Conservation (phyloP, 1,284 basidiomycete genomes). For the Fomitopsis betulina region DNA sequence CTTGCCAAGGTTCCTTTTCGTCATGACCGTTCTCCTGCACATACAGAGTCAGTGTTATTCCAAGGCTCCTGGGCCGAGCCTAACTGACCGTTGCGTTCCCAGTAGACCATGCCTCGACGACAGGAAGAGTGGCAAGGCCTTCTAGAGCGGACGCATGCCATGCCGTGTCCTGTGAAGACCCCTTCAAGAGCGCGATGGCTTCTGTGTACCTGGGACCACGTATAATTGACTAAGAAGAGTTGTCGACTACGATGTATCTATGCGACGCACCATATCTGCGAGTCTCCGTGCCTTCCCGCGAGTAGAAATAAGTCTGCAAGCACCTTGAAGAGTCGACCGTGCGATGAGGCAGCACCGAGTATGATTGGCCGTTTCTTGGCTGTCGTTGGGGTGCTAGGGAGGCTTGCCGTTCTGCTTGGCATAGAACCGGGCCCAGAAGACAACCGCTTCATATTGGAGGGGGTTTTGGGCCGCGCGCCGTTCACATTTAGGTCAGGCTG, state of each 20-base stretch:
- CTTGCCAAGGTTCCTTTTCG: constrained; percentile 62
- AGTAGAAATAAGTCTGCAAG: constrained; percentile 87
- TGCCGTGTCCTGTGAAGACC: constrained; percentile 59
- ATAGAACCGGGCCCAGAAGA: constrained; percentile 38
- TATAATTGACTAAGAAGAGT: not conserved
- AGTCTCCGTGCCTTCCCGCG: constrained; percentile 77
- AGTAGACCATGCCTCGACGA: constrained; percentile 82
- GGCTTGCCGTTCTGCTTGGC: constrained; percentile 42
- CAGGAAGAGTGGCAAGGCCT: constrained; percentile 69
- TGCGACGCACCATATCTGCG: constrained; percentile 63
- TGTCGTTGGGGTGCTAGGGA: constrained; percentile 33
- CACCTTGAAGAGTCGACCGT: constrained; percentile 80
- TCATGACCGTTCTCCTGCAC: constrained; percentile 22
- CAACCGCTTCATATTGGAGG: constrained; percentile 47
- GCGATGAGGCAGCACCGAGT: constrained; percentile 66
- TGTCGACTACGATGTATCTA: not conserved
- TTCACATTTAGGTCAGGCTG: constrained; percentile 50
- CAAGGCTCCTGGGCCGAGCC: constrained; percentile 10
- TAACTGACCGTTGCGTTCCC: constrained; percentile 65
- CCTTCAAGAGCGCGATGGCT: constrained; percentile 69
- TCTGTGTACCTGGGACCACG: constrained; percentile 72
- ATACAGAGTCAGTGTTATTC: constrained; percentile 32
- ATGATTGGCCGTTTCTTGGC: constrained; percentile 57
- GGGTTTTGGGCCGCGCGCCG: constrained; percentile 32
- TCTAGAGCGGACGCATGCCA: constrained; percentile 90